phyloP scores from a whole-genome alignment of 23 red algal species.

The Gracilaria domingensis region DNA sequence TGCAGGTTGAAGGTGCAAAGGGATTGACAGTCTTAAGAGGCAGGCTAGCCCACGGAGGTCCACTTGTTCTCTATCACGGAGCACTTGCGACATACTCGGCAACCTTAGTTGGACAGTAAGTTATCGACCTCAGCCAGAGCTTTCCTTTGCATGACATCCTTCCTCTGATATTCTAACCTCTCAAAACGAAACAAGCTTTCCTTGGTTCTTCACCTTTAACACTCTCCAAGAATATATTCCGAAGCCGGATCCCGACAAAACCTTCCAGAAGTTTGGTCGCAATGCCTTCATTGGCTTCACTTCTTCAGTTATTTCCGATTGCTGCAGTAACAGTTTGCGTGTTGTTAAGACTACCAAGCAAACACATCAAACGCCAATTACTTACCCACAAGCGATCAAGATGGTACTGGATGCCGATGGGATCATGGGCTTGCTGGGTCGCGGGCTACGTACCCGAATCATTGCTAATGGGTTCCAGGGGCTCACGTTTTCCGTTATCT shows the following conservation, averaged over 20 bases:
- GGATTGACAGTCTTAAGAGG: conserved; percentile 57
- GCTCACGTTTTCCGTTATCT: conserved; percentile 77
- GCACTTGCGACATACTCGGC: conserved; percentile 68
- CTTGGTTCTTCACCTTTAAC: conserved; percentile 78
- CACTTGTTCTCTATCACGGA: conserved; percentile 73
- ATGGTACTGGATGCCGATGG: conserved; percentile 70
- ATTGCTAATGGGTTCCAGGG: conserved; percentile 85
- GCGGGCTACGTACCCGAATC: conserved; percentile 72
- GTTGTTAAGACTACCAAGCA: conserved; percentile 79
- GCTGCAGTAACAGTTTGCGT: conserved; percentile 73
- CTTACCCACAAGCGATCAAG: conserved; percentile 51
- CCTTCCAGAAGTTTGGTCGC: conserved; percentile 74
- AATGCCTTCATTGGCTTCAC: conserved; percentile 79
- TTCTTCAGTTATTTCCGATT: conserved; percentile 76
- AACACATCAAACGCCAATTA: conserved; percentile 65
- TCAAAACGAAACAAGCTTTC: conserved; percentile 25
- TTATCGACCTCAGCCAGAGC: not conserved
- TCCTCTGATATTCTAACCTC: conserved; percentile 1
- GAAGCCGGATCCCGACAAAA: conserved; percentile 61
- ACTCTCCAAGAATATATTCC: conserved; percentile 69
- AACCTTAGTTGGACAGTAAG: conserved; percentile 72
- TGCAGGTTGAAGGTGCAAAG: conserved; percentile 80
- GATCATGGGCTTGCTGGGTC: conserved; percentile 67
- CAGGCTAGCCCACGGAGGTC: conserved; percentile 47
- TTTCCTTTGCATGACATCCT: not conserved